Evolutionary conservation across 805 yeast species (phyloP).

Genomic region (Middelhovenomyces tepae): DNA sequence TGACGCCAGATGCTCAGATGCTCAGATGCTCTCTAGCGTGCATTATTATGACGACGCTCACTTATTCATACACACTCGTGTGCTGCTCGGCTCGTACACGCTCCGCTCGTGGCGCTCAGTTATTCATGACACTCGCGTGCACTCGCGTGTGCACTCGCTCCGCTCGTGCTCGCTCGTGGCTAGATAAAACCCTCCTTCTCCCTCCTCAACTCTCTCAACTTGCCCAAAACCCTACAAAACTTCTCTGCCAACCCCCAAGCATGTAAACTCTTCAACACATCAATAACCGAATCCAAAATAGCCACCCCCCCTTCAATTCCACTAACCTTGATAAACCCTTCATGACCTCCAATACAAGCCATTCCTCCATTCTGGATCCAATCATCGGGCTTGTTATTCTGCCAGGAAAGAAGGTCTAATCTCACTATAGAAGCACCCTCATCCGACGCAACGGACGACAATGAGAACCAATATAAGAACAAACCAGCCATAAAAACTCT

Average conservation of each 20-base stretch:
- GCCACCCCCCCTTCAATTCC: conserved; percentile 11
- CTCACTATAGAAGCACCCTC: conserved; percentile 4
- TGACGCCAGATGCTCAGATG: no score
- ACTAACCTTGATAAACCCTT: conserved; percentile 8
- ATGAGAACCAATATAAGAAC: conserved; percentile 16
- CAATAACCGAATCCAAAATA: conserved; percentile 9
- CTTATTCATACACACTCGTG: no score
- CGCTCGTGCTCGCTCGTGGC: no score
- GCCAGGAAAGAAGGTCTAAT: conserved; percentile 9
- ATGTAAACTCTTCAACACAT: conserved; percentile 7
- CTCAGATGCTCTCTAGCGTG: no score
- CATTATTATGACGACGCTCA: no score
- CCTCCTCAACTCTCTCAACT: conserved; percentile 1
- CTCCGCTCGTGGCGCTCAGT: no score
- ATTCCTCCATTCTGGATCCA: conserved; percentile 14
- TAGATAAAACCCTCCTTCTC: no score
- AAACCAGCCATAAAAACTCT: conserved; percentile 17
- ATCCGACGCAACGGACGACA: conserved; percentile 8
- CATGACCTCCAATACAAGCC: conserved; percentile 11
- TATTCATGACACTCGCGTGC: no score
- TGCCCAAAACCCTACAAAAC: conserved; percentile 10
- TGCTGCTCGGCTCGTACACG: no score
- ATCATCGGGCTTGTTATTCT: conserved; percentile 7
- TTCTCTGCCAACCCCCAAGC: conserved; percentile 18
- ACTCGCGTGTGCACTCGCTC: no score